phyloP scores from a whole-genome alignment of 768 basidiomycete species.

The Naganishia friedmannii region DNA sequence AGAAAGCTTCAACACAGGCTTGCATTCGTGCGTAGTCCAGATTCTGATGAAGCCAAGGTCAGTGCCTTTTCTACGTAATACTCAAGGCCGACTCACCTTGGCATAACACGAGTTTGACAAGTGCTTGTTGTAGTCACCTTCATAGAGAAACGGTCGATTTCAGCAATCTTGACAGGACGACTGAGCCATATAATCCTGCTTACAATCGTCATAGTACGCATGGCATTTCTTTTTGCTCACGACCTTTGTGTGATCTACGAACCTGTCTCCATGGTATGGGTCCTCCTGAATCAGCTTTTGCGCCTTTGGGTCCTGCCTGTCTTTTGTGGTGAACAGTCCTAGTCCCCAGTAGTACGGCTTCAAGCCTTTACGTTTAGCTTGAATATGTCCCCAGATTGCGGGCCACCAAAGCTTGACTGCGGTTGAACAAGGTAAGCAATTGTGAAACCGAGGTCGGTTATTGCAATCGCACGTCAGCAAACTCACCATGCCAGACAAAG shows the following conservation, averaged over 20 bases:
- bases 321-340: conserved; percentile 9
- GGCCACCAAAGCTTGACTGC: conserved; percentile 31
- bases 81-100: conserved; percentile 17
- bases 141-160: neutral
- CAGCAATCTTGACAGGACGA: neutral
- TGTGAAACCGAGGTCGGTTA: neutral
- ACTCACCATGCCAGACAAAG: conserved; percentile 33
- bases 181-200: neutral
- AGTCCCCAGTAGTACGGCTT: conserved; percentile 26
- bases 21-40: conserved; percentile 32
- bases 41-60: conserved; percentile 1
- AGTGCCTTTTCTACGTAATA: neutral
- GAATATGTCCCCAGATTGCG: conserved; percentile 26
- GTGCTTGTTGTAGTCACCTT: conserved; percentile 34
- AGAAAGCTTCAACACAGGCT: conserved; percentile 29
- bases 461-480: neutral
- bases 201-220: conserved; percentile 32
- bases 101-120: conserved; percentile 34
- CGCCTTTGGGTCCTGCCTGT: conserved; percentile 9
- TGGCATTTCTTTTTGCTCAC: conserved; percentile 13
- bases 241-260: conserved; percentile 26
- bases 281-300: neutral
- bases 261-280: conserved; percentile 13
- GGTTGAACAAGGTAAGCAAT: neutral
- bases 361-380: conserved; percentile 19